These are phyloP conservation scores for Psidium guajava DNA, from an alignment of 345 rosid species.

Conservation along the genomic window DNA sequence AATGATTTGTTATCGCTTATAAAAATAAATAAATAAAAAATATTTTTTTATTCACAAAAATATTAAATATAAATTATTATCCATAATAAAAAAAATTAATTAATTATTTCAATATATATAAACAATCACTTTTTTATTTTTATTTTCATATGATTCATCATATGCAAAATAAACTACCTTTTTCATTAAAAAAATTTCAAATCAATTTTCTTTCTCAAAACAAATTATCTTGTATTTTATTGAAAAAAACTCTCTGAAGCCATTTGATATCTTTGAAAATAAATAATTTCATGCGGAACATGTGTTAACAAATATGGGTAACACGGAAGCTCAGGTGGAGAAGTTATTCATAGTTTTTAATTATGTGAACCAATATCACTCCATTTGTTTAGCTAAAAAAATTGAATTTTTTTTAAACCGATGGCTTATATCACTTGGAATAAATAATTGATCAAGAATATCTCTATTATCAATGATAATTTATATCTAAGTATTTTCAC, in stretches of 20 bases:
- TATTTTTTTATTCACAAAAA: neutral
- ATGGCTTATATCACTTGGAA: too few relatives aligned
- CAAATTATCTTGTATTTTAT: neutral
- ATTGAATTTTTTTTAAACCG: too few relatives aligned
- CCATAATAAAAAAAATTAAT: neutral
- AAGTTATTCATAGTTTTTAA: neutral
- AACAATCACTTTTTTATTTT: too few relatives aligned
- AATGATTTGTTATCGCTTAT: neutral
- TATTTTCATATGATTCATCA: too few relatives aligned
- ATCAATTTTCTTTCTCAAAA: too few relatives aligned
- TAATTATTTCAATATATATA: neutral
- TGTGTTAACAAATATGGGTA: neutral
- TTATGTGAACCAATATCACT: neutral
- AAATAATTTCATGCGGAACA: neutral
- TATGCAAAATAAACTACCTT: too few relatives aligned
- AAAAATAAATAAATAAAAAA: neutral
- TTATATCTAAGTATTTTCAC: too few relatives aligned
- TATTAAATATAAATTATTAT: neutral
- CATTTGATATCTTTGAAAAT: neutral
- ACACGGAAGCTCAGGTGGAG: neutral
- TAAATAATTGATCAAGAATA: too few relatives aligned
- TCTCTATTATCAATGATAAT: too few relatives aligned
- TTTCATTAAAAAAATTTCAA: too few relatives aligned
- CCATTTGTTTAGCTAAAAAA: too few relatives aligned
- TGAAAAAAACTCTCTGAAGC: neutral